A percentile compares a stretch with the other conserved stretches of the same genome.
These are phyloP conservation scores for Gamsiella multidivaricata DNA, from an alignment of 192 early-diverging fungal genomes.

Conservation along the genomic window DNA sequence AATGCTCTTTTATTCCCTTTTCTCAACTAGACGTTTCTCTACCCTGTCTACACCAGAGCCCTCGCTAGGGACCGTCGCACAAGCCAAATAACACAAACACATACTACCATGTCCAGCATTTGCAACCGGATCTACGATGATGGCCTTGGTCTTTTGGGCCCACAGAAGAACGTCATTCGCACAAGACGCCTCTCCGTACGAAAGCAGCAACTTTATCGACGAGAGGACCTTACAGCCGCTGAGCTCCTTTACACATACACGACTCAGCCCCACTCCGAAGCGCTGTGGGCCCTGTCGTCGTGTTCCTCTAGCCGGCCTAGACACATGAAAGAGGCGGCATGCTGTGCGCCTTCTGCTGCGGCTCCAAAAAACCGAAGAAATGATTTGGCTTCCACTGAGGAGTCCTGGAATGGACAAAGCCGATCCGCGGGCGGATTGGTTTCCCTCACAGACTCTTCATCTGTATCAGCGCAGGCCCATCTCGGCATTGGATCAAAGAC, in stretches of 20 bases:
- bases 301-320: neutral
- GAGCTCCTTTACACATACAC: neutral
- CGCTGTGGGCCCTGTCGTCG: neutral
- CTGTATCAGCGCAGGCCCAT: too few relatives aligned
- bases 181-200: constrained; percentile 16
- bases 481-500: neutral
- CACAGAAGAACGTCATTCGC: constrained; percentile 12
- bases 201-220: constrained; percentile 21
- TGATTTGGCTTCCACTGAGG: neutral
- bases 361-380: neutral
- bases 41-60: too few relatives aligned
- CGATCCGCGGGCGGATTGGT: constrained; percentile 14
- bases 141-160: constrained; percentile 2
- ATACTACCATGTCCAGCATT: constrained; percentile 5
- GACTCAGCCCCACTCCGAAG: neutral
- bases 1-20: neutral
- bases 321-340: neutral
- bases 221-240: constrained; percentile 1
- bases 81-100: neutral
- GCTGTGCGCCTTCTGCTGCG: neutral
- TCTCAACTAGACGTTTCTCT: neutral
- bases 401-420: too few relatives aligned
- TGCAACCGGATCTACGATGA: constrained; percentile 15
- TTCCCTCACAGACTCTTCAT: neutral
- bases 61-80: too few relatives aligned